Percentiles rank a stretch among this genome's conserved stretches.
Evolutionary conservation across 129 eudicot species (phyloP).

Genomic region (Heracleum sosnowskyi): DNA sequence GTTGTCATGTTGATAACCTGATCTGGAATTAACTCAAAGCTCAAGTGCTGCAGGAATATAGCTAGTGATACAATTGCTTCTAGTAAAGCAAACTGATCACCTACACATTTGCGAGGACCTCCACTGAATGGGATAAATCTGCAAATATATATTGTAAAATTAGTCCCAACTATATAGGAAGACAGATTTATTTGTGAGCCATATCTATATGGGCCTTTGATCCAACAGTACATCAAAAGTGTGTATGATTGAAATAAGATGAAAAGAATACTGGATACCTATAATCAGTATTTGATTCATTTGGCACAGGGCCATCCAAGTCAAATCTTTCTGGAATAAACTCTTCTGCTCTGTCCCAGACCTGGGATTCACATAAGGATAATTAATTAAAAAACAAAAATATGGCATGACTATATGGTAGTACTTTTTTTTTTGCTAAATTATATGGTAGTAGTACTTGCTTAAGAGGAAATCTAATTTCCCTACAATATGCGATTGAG

Average conservation of each 20-base stretch:
- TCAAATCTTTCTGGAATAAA: slow-evolving; percentile 84
- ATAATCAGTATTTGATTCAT: slow-evolving; percentile 87
- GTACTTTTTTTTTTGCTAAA: no score
- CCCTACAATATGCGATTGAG: no score
- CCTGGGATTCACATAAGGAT: slow-evolving; percentile 26
- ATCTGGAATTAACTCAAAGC: slow-evolving; percentile 81
- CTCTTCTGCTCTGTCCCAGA: slow-evolving; percentile 94
- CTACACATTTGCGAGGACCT: slow-evolving; percentile 96
- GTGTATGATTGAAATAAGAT: neutral
- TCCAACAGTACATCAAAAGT: neutral
- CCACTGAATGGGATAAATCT: slow-evolving; percentile 96
- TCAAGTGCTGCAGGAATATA: slow-evolving; percentile 63
- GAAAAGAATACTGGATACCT: slow-evolving; percentile 31
- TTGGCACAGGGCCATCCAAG: slow-evolving; percentile 75
- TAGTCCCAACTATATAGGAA: neutral
- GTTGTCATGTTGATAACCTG: slow-evolving; percentile 94
- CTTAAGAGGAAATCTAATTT: no score
- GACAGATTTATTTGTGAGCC: neutral
- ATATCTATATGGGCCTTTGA: neutral
- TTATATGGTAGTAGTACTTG: neutral
- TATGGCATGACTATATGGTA: neutral
- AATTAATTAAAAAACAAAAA: neutral
- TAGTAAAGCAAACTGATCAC: slow-evolving; percentile 91
- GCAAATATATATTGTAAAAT: slow-evolving; percentile 13
- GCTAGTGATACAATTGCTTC: slow-evolving; percentile 94